phyloP scores from a whole-genome alignment of 805 yeast species.

The Wickerhamomyces xylosicus region DNA sequence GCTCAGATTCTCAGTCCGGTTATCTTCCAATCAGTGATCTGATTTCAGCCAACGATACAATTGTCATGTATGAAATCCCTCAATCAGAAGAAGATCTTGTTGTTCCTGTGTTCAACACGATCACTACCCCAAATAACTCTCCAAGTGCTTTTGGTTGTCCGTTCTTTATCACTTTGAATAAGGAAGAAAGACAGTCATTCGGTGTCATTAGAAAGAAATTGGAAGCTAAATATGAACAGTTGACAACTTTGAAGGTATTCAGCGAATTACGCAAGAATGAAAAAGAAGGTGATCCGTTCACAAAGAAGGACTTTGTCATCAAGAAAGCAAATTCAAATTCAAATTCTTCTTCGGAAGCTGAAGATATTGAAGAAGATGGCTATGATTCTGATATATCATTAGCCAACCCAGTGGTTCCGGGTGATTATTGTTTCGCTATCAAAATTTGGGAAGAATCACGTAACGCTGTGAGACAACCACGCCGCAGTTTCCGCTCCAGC shows the following conservation, averaged over 20 bases:
- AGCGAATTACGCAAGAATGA: conserved; percentile 14
- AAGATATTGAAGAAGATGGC: conserved; percentile 18
- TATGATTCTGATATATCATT: conserved; percentile 38
- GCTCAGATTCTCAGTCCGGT: conserved; percentile 35
- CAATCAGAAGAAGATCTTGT: conserved; percentile 35
- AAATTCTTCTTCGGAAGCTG: too few relatives aligned
- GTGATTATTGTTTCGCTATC: conserved; percentile 37
- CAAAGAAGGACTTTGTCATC: conserved; percentile 23
- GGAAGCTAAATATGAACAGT: conserved; percentile 34
- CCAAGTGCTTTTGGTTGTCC: conserved; percentile 65
- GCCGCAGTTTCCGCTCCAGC: conserved; percentile 5
- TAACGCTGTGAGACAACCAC: conserved; percentile 12
- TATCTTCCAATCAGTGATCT: conserved; percentile 61
- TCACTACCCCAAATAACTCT: conserved; percentile 27
- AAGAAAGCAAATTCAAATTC: too few relatives aligned
- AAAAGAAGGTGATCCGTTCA: conserved; percentile 4
- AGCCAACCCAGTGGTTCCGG: conserved; percentile 42
- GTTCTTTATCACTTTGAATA: conserved; percentile 49
- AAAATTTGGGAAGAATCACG: conserved; percentile 26
- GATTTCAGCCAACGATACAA: conserved; percentile 50
- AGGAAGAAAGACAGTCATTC: conserved; percentile 43
- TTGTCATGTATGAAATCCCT: conserved; percentile 52
- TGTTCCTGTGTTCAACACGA: conserved; percentile 50
- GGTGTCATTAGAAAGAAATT: conserved; percentile 49
- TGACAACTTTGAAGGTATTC: conserved; percentile 34